phyloP scores from a whole-genome alignment of 23 red algal species.

The Gracilaria domingensis region DNA sequence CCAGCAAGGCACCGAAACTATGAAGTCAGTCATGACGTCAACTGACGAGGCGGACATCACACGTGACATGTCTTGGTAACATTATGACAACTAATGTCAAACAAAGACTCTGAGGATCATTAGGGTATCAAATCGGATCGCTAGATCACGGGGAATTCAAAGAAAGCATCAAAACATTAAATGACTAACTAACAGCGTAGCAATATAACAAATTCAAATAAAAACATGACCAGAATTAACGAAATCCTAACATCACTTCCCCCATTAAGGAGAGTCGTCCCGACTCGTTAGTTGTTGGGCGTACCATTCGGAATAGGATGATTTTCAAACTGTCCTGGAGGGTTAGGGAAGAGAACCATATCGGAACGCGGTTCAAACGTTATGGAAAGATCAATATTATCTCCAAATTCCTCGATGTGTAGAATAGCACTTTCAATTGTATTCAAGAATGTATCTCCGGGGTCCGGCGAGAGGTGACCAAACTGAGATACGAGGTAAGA shows the following conservation, averaged over 20 bases:
- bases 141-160: too few species aligned
- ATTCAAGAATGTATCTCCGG: neutral
- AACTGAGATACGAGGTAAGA: neutral
- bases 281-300: neutral
- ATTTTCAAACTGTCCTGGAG: neutral
- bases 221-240: neutral
- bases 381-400: neutral
- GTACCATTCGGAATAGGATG: neutral
- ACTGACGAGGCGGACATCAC: too few species aligned
- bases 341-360: neutral
- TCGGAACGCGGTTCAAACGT: neutral
- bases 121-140: too few species aligned
- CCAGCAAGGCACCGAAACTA: too few species aligned
- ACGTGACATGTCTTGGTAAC: too few species aligned
- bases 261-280: neutral
- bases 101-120: too few species aligned
- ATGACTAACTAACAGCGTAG: too few species aligned
- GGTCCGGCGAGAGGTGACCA: neutral
- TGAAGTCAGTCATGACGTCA: too few species aligned
- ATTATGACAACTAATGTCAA: too few species aligned
- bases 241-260: constrained; percentile 9
- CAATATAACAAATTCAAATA: too few species aligned
- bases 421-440: neutral
- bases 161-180: too few species aligned
- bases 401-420: neutral